Conservation (phyloP, 176 grass and related monocot genomes). For the Carex pumila region DNA sequence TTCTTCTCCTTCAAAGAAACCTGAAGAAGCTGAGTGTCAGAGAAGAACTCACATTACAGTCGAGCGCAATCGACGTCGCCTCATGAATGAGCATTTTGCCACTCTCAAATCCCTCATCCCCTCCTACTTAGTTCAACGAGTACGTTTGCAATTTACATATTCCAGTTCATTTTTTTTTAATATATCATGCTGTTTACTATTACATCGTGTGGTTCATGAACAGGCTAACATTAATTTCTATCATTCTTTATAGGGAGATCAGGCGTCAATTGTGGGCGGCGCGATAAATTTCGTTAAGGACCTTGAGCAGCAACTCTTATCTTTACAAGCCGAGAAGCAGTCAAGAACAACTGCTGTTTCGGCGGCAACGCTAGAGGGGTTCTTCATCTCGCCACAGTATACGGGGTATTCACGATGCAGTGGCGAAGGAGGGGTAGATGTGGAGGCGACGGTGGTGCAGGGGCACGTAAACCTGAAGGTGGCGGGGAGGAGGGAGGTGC, state of each 20-base stretch:
- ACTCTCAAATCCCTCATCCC: conserved; percentile 75
- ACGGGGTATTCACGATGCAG: conserved; percentile 26
- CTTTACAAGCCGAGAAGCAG: conserved; percentile 44
- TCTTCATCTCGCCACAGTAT: conserved; percentile 92
- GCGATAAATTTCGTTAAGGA: conserved; percentile 95
- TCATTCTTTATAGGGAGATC: conserved; percentile 50
- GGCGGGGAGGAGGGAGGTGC: conserved; percentile 27
- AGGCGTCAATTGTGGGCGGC: conserved; percentile 81
- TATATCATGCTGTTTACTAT: neutral
- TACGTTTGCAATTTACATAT: conserved; percentile 16
- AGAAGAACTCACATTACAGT: conserved; percentile 93
- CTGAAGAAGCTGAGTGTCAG: conserved; percentile 79
- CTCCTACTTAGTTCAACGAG: conserved; percentile 60
- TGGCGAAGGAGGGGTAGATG: conserved; percentile 32
- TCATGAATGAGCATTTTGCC: conserved; percentile 94
- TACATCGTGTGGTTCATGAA: neutral
- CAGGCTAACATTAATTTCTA: neutral
- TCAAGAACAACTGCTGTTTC: neutral
- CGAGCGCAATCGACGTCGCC: conserved; percentile 89
- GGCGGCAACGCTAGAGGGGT: conserved; percentile 29
- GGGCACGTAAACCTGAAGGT: conserved; percentile 82
- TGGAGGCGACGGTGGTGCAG: conserved; percentile 52
- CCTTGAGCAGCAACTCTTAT: conserved; percentile 81
- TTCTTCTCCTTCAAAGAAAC: conserved; percentile 37
- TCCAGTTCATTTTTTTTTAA: neutral